phyloP scores from a whole-genome alignment of 2,329 filamentous ascomycete genomes.

The Botryotinia calthae region DNA sequence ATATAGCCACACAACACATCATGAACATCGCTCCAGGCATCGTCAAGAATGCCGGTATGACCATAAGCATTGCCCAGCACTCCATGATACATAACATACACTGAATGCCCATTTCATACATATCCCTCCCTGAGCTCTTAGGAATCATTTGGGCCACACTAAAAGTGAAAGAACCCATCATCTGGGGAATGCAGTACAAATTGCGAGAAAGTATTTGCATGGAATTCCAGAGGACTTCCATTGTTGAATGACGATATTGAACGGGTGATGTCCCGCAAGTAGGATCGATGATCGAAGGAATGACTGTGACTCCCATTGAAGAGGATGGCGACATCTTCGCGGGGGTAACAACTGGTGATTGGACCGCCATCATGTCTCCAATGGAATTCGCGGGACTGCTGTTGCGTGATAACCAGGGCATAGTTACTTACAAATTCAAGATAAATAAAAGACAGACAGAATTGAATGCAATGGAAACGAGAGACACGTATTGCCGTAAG shows the following conservation, averaged over 20 bases:
- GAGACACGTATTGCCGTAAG: background rate
- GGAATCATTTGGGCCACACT: background rate
- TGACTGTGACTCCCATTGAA: conserved; percentile 20
- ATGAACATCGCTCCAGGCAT: conserved; percentile 23
- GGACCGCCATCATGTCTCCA: conserved; percentile 12
- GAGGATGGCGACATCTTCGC: background rate
- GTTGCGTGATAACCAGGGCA: conserved; percentile 22
- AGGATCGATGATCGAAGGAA: conserved; percentile 27
- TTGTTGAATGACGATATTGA: conserved; percentile 17
- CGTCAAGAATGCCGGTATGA: conserved; percentile 22
- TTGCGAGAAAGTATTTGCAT: conserved; percentile 22
- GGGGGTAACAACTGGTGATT: background rate
- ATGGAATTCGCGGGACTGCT: conserved; percentile 5
- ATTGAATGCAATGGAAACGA: background rate
- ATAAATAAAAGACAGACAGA: background rate
- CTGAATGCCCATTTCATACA: conserved; percentile 23
- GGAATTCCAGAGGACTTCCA: conserved; percentile 8
- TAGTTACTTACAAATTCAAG: conserved; percentile 5
- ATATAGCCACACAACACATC: conserved; percentile 5
- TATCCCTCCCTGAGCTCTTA: conserved; percentile 7
- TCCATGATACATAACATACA: conserved; percentile 21
- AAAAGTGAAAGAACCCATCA: conserved; percentile 16
- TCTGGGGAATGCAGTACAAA: conserved; percentile 20
- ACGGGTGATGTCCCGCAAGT: conserved; percentile 25
- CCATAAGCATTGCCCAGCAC: conserved; percentile 16